A percentile compares a stretch with the other conserved stretches of the same genome.
These are phyloP conservation scores for Fomitopsis pinicola DNA, from an alignment of 1,284 basidiomycete species.

Conservation along the genomic window DNA sequence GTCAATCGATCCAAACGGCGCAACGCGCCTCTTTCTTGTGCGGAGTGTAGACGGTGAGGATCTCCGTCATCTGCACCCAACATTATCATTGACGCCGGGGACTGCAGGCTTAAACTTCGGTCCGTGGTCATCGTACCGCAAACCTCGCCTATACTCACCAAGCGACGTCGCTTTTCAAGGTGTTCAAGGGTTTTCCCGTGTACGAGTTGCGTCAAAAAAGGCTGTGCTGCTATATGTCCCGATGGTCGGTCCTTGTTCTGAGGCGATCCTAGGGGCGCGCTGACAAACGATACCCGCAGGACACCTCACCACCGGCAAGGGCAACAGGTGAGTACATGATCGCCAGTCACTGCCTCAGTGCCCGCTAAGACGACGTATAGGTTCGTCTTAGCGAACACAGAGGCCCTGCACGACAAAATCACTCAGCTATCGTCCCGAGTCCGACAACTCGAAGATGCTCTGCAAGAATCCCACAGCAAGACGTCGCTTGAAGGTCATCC, in stretches of 20 bases:
- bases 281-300: constrained; percentile 30
- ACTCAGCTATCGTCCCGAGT: constrained; percentile 53
- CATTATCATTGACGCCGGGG: constrained; percentile 5
- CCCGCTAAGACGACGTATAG: constrained; percentile 25
- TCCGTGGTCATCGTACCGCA: constrained; percentile 28
- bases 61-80: constrained; percentile 1
- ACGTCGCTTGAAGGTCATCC: constrained; percentile 48
- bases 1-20: constrained; percentile 15
- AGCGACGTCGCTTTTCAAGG: constrained; percentile 28
- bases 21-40: constrained; percentile 22
- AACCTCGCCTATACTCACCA: constrained; percentile 6
- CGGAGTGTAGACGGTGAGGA: constrained; percentile 20
- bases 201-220: constrained; percentile 66
- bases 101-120: constrained; percentile 57
- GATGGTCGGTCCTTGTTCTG: constrained; percentile 37
- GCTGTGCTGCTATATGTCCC: constrained; percentile 59
- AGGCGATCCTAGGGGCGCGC: neutral
- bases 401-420: constrained; percentile 65
- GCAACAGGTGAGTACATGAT: constrained; percentile 46
- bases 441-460: constrained; percentile 60
- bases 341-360: neutral
- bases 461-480: constrained; percentile 44
- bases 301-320: constrained; percentile 68
- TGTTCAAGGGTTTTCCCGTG: constrained; percentile 64
- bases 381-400: constrained; percentile 66